A percentile compares a stretch with the other conserved stretches of the same genome.
These are phyloP conservation scores for Petunia axillaris DNA, from an alignment of 257 asterid genomes.

Conservation along the genomic window DNA sequence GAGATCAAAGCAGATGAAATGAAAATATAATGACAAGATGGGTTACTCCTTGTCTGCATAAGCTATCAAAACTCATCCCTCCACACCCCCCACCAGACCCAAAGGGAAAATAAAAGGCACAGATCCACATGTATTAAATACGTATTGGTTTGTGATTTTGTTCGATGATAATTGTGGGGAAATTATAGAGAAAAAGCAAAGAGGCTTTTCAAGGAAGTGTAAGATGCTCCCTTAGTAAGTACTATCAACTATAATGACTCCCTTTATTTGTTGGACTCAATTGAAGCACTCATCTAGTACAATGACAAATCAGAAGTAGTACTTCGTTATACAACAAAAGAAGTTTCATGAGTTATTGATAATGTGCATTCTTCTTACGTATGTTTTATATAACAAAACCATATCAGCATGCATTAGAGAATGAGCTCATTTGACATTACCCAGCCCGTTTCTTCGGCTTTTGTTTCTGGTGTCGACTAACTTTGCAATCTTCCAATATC, in stretches of 20 bases:
- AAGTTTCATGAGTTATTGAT: no score
- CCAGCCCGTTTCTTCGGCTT: conserved; percentile 83
- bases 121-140: no score
- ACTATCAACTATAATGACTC: not conserved
- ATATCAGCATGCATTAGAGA: conserved; percentile 2
- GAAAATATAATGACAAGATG: not conserved
- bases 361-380: not conserved
- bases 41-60: not conserved
- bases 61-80: not conserved
- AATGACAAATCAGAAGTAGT: not conserved
- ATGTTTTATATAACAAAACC: not conserved
- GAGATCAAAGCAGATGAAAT: not conserved
- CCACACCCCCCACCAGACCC: not conserved
- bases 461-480: conserved; percentile 73
- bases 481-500: conserved; percentile 83
- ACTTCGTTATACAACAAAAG: not conserved
- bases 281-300: not conserved
- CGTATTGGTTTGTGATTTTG: not conserved
- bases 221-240: not conserved
- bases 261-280: not conserved
- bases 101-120: no score
- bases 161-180: not conserved
- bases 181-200: not conserved
- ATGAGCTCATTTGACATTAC: conserved; percentile 41
- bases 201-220: not conserved